phyloP scores from a whole-genome alignment of 2,329 filamentous ascomycete species.

The Colletotrichum lindemuthianum region DNA sequence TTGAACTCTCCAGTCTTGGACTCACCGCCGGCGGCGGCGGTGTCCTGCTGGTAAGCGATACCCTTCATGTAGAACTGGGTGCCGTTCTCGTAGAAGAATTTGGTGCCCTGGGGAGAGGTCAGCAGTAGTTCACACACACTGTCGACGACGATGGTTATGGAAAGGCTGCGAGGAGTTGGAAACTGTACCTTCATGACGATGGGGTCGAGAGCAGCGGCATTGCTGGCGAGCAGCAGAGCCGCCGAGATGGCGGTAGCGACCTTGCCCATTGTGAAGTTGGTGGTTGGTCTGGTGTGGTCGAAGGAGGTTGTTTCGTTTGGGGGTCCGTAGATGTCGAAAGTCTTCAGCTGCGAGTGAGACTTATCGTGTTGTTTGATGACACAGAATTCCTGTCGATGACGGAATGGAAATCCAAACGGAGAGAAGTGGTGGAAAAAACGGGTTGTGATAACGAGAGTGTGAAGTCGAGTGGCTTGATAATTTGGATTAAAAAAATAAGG shows the following conservation, averaged over 20 bases:
- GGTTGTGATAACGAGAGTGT: conserved; percentile 36
- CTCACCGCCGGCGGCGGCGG: conserved; percentile 63
- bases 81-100: conserved; percentile 88
- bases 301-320: background rate
- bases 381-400: background rate
- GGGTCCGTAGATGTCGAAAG: background rate
- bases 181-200: conserved; percentile 74
- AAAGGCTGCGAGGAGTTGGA: background rate
- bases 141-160: too few relatives aligned
- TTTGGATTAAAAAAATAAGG: conserved; percentile 35
- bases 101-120: conserved; percentile 66
- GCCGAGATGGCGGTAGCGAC: conserved; percentile 44
- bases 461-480: conserved; percentile 25
- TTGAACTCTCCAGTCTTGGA: conserved; percentile 68
- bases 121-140: background rate
- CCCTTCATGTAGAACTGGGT: conserved; percentile 84
- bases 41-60: conserved; percentile 93
- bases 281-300: background rate
- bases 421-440: conserved; percentile 20
- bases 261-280: conserved; percentile 29
- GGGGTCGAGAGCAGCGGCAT: conserved; percentile 60
- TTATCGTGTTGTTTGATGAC: too few relatives aligned
- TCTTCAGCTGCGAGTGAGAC: too few relatives aligned
- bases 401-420: background rate
- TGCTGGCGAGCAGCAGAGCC: conserved; percentile 53